Evolutionary conservation across 805 yeast species (phyloP).

Genomic region (Candida loeiensis): DNA sequence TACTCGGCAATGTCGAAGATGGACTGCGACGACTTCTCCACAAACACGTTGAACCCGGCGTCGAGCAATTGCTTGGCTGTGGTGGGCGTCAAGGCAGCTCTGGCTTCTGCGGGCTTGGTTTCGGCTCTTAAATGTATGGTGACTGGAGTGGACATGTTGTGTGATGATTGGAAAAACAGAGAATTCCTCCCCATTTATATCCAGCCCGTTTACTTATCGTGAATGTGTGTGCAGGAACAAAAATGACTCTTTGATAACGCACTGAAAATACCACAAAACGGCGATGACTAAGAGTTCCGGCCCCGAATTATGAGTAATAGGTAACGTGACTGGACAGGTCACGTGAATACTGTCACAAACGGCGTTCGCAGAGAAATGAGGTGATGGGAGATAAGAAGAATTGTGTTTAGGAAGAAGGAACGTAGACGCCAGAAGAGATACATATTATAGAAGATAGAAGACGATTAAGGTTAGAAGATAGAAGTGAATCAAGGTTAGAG

Average conservation of each 20-base stretch:
- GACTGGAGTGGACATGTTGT: constrained; percentile 37
- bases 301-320: not conserved
- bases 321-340: not conserved
- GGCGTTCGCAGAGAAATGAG: no score
- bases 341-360: no score
- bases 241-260: not conserved
- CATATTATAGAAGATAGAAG: no score
- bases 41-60: constrained; percentile 85
- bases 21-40: constrained; percentile 84
- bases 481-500: no score
- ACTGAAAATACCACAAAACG: not conserved
- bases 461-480: no score
- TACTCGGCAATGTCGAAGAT: constrained; percentile 77
- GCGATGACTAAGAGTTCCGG: not conserved
- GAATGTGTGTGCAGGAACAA: not conserved
- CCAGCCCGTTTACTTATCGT: not conserved
- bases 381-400: no score
- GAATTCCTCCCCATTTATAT: not conserved
- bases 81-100: constrained; percentile 94
- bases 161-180: not conserved
- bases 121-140: constrained; percentile 92
- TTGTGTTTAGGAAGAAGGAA: no score
- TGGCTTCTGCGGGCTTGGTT: constrained; percentile 93
- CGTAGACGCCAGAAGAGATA: no score
- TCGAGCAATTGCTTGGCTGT: constrained; percentile 79